These are phyloP conservation scores for Tagetes patula DNA, from an alignment of 129 eudicot genomes.

Conservation along the genomic window DNA sequence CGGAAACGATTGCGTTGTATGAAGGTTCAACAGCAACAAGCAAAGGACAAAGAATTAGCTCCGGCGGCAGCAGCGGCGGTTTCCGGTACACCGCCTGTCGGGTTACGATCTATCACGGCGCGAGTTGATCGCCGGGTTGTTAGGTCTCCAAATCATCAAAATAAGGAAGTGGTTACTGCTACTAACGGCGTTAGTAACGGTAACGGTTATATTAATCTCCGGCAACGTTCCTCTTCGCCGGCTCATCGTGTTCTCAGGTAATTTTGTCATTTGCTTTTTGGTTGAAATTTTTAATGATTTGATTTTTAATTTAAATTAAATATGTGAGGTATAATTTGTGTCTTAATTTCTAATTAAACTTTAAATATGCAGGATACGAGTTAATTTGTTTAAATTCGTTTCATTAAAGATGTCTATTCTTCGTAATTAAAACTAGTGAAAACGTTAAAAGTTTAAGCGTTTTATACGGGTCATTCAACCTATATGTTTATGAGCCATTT, in stretches of 20 bases:
- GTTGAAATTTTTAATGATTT: no score
- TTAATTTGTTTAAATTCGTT: no score
- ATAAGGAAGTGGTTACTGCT: conserved; percentile 9
- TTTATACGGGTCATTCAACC: no score
- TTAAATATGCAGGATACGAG: no score
- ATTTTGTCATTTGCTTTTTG: background rate
- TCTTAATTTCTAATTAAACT: no score
- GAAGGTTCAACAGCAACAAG: conserved; percentile 54
- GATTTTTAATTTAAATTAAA: no score
- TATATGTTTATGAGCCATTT: no score
- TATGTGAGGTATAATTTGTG: no score
- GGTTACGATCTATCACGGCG: conserved; percentile 40
- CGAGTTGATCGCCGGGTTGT: conserved; percentile 62
- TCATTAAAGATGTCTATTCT: no score
- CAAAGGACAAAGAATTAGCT: conserved; percentile 25
- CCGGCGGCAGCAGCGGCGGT: conserved; percentile 8
- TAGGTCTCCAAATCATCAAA: conserved; percentile 46
- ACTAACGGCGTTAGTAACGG: conserved; percentile 23
- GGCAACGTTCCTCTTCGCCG: conserved; percentile 57
- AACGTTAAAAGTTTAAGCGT: no score
- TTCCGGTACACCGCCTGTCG: conserved; percentile 38
- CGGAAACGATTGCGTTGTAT: conserved; percentile 70
- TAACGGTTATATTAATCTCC: conserved; percentile 57
- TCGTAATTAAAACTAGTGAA: no score
- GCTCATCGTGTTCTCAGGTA: conserved; percentile 64